Base-by-base conservation (phyloP, 768 basidiomycete genomes). In the Amanita subjunquillea region DNA sequence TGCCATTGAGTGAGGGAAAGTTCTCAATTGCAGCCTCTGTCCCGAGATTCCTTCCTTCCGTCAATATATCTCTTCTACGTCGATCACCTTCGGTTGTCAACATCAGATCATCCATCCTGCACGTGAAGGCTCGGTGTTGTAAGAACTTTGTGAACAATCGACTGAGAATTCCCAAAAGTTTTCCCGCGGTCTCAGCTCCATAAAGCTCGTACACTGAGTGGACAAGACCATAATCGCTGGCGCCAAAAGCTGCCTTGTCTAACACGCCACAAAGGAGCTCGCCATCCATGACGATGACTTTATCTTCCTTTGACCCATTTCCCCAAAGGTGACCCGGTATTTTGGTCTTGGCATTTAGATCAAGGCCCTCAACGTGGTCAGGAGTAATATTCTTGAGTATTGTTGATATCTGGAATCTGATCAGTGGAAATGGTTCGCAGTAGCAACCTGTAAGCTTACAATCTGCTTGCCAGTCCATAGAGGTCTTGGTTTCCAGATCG, bases 381-480 rank as follows among this genome's bases (percentile, higher is more conserved):
- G 96, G 95, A 3, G 89, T 95, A 57, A 98, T 83, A 63, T 99
- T 99, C 61, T 82, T 78, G 56, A 99, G 72, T 41, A 99, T 78
- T 0, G 96, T 99, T 1, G 94, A 96, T 52, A 99, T 90, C 93
- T 95, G 54, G 17, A 36, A 45, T 37, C 44, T n/a, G n/a, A 46
- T 36, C 53, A 54, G 38, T 54, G 36, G 29, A 39, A 47, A 45
- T 15, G 15, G 9, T 13, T 23, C n/a, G 34, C 34, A 22, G 20
- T 36, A 7, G 17, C 17, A 6, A 46, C 40, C n/a, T n/a, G 42
- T 20, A 29, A 44, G 65, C 84, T 67, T 60, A 95, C 91, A 42
- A 98, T 83, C 68, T 99, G 96, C 64, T 99, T 99, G 42, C 96
- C 96, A 0, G 95, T 98, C 96, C 96, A 99, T 44, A 95, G 69